phyloP scores from a whole-genome alignment of 2,329 filamentous ascomycete genomes.

The Keithomyces neogunnii region DNA sequence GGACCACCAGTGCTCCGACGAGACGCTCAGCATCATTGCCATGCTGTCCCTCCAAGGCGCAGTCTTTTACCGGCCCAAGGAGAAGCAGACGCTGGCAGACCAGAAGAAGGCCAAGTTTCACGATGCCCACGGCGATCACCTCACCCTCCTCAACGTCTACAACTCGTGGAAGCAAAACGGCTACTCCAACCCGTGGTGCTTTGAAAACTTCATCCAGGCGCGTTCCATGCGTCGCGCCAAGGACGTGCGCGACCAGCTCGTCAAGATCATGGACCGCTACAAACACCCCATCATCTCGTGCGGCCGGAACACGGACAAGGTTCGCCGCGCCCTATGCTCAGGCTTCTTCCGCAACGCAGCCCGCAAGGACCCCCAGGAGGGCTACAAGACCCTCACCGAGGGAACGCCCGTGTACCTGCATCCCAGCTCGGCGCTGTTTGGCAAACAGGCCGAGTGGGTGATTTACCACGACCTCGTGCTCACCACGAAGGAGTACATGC shows the following conservation, averaged over 20 bases:
- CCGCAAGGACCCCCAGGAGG: slow-evolving; percentile 90
- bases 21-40: slow-evolving; percentile 87
- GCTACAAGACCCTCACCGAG: slow-evolving; percentile 96
- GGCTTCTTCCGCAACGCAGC: slow-evolving; percentile 96
- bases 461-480: slow-evolving; percentile 87
- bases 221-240: slow-evolving; percentile 80
- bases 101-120: slow-evolving; percentile 98
- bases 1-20: slow-evolving; percentile 82
- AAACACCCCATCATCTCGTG: slow-evolving; percentile 75
- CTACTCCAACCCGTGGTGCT: slow-evolving; percentile 85
- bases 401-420: slow-evolving; percentile 93
- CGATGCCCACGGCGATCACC: slow-evolving; percentile 86
- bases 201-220: slow-evolving; percentile 95
- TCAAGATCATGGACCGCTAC: slow-evolving; percentile 91
- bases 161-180: slow-evolving; percentile 89
- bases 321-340: slow-evolving; percentile 79
- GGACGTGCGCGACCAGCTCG: slow-evolving; percentile 85
- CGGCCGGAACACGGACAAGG: slow-evolving; percentile 76
- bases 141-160: slow-evolving; percentile 93
- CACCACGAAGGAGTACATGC: slow-evolving; percentile 98
- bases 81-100: slow-evolving; percentile 93
- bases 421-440: slow-evolving; percentile 83
- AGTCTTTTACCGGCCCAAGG: slow-evolving; percentile 92
- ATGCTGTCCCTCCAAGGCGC: slow-evolving; percentile 84
- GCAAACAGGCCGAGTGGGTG: slow-evolving; percentile 93